These are phyloP conservation scores for Striga hermonthica DNA, from an alignment of 305 asterid genomes.

Conservation along the genomic window DNA sequence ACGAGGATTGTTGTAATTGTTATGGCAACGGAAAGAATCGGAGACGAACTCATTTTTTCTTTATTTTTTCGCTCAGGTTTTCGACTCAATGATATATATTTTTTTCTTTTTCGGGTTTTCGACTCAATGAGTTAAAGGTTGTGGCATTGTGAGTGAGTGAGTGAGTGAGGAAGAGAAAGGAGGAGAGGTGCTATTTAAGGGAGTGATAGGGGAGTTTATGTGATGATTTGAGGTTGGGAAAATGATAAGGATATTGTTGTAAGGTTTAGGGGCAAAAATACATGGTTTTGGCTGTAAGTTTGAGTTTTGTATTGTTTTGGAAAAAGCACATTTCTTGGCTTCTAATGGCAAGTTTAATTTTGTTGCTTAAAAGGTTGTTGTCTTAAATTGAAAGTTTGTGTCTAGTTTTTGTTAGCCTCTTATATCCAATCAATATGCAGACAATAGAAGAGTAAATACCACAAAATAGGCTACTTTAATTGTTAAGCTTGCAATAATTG, in stretches of 20 bases:
- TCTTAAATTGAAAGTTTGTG: neutral
- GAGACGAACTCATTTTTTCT: too few relatives aligned
- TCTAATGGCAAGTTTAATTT: neutral
- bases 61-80: too few relatives aligned
- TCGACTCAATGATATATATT: too few relatives aligned
- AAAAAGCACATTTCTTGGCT: neutral
- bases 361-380: neutral
- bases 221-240: neutral
- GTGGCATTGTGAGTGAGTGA: neutral
- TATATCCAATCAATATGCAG: neutral
- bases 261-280: neutral
- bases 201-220: neutral
- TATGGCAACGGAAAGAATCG: neutral
- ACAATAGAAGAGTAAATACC: too few relatives aligned
- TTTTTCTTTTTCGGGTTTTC: too few relatives aligned
- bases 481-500: too few relatives aligned
- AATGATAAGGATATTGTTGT: neutral
- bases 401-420: neutral
- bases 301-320: neutral
- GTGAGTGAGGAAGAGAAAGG: neutral
- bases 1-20: neutral
- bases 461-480: too few relatives aligned
- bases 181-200: neutral
- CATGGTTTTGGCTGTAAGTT: neutral
- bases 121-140: neutral